Conservation (phyloP, 352 stramenopile genomes). For the Aphanomyces astaci region DNA sequence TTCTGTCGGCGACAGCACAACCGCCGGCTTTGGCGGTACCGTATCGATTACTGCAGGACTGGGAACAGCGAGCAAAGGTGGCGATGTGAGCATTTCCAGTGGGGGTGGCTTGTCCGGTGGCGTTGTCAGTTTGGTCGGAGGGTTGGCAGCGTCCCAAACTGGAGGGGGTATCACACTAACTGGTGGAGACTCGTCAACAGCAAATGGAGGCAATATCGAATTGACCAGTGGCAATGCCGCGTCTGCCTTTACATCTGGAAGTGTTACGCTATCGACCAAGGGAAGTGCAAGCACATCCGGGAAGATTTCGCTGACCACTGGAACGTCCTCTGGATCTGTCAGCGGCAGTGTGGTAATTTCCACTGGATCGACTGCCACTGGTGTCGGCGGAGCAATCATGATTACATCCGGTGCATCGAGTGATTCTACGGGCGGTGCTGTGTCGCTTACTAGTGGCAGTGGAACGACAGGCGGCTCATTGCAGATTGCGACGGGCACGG, state of each 20-base stretch:
- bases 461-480: background rate
- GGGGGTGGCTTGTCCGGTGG: conserved; percentile 29
- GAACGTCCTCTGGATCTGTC: background rate
- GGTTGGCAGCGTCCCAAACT: conserved; percentile 6
- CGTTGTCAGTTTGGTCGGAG: conserved; percentile 27
- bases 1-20: conserved; percentile 25
- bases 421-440: background rate
- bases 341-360: background rate
- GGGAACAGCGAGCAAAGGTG: conserved; percentile 27
- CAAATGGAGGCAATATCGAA: conserved; percentile 22
- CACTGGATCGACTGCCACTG: background rate
- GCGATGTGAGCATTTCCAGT: conserved; percentile 30
- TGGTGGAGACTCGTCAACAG: conserved; percentile 24
- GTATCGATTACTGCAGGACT: conserved; percentile 27
- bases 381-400: background rate
- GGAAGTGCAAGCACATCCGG: conserved; percentile 30
- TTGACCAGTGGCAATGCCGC: conserved; percentile 28
- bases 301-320: conserved; percentile 33
- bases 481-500: background rate
- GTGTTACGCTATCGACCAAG: conserved; percentile 29
- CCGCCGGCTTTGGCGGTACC: conserved; percentile 13
- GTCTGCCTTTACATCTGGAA: conserved; percentile 27
- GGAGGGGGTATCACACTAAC: conserved; percentile 27
- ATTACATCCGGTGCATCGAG: conserved; percentile 23
- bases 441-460: background rate